phyloP scores from a whole-genome alignment of 495 filamentous ascomycete genomes.

The Neurospora sp. region DNA sequence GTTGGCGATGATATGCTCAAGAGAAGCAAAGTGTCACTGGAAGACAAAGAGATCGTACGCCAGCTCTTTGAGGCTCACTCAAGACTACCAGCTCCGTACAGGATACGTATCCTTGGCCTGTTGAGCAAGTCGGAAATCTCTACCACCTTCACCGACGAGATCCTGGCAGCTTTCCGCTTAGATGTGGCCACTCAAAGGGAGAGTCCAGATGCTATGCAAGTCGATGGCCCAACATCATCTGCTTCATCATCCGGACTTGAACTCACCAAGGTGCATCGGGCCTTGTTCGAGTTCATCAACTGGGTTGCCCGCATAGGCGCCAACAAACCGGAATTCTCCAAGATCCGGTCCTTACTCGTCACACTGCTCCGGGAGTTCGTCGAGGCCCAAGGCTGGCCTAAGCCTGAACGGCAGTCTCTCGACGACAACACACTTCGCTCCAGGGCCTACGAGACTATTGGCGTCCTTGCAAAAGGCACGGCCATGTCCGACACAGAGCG shows the following conservation, averaged over 20 bases:
- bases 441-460: slow-evolving; percentile 75
- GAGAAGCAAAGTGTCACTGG: slow-evolving; percentile 57
- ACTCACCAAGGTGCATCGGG: slow-evolving; percentile 49
- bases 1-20: slow-evolving; percentile 80
- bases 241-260: slow-evolving; percentile 15
- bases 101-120: slow-evolving; percentile 61
- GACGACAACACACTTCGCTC: slow-evolving; percentile 59
- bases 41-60: slow-evolving; percentile 52
- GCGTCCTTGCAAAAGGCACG: slow-evolving; percentile 56
- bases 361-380: slow-evolving; percentile 63
- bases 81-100: slow-evolving; percentile 57
- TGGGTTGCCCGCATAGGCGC: slow-evolving; percentile 75
- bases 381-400: slow-evolving; percentile 75
- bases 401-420: slow-evolving; percentile 40
- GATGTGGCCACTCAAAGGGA: slow-evolving; percentile 26
- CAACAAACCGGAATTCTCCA: slow-evolving; percentile 35
- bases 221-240: slow-evolving; percentile 22
- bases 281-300: slow-evolving; percentile 80
- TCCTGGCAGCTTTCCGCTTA: slow-evolving; percentile 59
- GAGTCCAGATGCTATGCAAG: slow-evolving; percentile 8
- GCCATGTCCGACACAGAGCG: slow-evolving; percentile 39
- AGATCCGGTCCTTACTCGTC: slow-evolving; percentile 62
- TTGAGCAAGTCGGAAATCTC: slow-evolving; percentile 64
- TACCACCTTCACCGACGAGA: slow-evolving; percentile 51
- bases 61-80: slow-evolving; percentile 63